Percentiles rank a stretch among this genome's conserved stretches.
Evolutionary conservation across 495 filamentous ascomycete species (phyloP).

Genomic region (Penicillium riverlandense): DNA sequence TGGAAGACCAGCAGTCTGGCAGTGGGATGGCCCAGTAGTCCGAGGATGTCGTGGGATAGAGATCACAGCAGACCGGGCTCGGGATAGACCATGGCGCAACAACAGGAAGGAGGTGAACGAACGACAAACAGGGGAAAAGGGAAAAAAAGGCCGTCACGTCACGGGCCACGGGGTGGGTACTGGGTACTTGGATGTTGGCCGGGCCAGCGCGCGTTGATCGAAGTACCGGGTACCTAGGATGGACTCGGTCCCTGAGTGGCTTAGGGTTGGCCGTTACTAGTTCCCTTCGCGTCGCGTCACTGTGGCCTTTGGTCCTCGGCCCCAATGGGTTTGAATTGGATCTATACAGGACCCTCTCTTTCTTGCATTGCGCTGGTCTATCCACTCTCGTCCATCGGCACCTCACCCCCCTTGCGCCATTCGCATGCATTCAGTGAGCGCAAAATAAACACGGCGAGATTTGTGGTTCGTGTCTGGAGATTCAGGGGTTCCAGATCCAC

Average conservation of each 20-base stretch:
- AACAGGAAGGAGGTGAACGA: not conserved
- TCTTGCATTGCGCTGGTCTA: too few species aligned
- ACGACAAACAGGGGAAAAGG: conserved; percentile 8
- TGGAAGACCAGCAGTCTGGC: too few species aligned
- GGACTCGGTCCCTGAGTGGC: not conserved
- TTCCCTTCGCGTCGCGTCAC: too few species aligned
- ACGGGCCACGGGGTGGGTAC: conserved; percentile 4
- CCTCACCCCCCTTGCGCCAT: conserved; percentile 6
- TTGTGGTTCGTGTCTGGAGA: not conserved
- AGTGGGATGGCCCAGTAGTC: too few species aligned
- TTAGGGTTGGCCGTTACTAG: too few species aligned
- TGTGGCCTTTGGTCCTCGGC: too few species aligned
- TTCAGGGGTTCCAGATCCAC: conserved; percentile 33
- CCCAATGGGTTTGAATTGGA: too few species aligned
- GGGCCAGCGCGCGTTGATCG: too few species aligned
- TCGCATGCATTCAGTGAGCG: not conserved
- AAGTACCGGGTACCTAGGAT: not conserved
- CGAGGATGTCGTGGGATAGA: not conserved
- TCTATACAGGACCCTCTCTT: too few species aligned
- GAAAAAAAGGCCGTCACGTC: conserved; percentile 12
- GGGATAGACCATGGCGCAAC: too few species aligned
- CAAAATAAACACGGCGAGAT: not conserved
- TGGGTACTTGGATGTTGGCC: not conserved
- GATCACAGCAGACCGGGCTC: not conserved
- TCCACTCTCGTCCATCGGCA: too few species aligned